Evolutionary conservation across 805 yeast species (phyloP), one percentile per base, ranked within the genome.

Genomic region (Teunomyces stri): DNA sequence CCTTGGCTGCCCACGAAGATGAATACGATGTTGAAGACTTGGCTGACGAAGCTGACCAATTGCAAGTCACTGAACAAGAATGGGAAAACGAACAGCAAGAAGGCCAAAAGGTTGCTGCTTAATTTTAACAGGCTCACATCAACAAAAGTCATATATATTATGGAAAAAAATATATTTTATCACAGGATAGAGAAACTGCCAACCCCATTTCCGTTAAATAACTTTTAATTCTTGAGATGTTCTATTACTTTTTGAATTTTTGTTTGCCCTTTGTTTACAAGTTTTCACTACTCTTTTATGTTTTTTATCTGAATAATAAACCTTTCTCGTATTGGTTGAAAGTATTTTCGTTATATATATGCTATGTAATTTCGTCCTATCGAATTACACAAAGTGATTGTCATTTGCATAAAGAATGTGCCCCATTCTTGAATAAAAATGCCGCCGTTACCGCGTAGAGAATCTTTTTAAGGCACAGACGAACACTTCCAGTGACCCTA

Each of bases 1-100:
- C 95, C 13, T 82, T 89, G 74, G 72, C 72, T 57, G 75, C 72
- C 51, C 89, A 87, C 64, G 78, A 84, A 48, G 65, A 53, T 40
- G 72, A 69, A 47, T 69, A 67, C 48, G 75, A 70, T 44, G 72
- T 60, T 35, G 72, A 68, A 44, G 76, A 71, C 48, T 65, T 71
- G 55, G 73, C 73, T 48, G 74, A 70, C 50, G 75, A 68, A 50
- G 62, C 75, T 49, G 72, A 72, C 57, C 59, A 68, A 63, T 61
- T 69, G 65, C 68, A 70, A 58, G 79, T 76, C 51, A 84, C 86
- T 50, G 91, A 84, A 64, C 72, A 76, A 56, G 72, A 72, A 54
- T 72, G 70, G 61, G 73, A 66, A 55, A 61, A 61, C 46, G 66
- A 64, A 22, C 51, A 57, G 60, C 50, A 59, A 37, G 40, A 37